Evolutionary conservation across 306 rosid species (phyloP), one percentile per base, ranked within the genome.

Genomic region (Vigna mungo): DNA sequence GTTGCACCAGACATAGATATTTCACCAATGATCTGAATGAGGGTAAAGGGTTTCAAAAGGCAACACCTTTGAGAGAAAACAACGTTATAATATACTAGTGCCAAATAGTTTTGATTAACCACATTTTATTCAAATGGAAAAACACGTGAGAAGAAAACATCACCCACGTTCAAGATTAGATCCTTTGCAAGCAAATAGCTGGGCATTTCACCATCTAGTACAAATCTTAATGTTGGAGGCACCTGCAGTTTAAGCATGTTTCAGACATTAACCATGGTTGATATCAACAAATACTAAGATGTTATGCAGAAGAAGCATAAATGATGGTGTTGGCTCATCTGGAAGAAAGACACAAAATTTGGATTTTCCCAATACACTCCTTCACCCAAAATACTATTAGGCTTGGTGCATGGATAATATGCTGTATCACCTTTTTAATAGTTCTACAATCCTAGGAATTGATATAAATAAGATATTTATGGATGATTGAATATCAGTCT

Each of bases 1-100:
- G 98, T 93, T 46, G 93, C 97, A 75, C 98, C 98, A 78, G 97
- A 79, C 82, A 93, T 85, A 67, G 93, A 87, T 75, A 93, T 93
- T 87, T 93, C 97, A 46, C 98, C 98, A 74, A 93, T 91, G 60
- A 93, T 87, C 98, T 93, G 87, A 68, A 78, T 13, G 43, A 21
- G 32, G 30, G 51, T 34, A n/a, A 72, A 58, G 39, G 68, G 48
- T 77, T 72, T 32, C 65, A 49, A 43, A 74, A 43, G 82, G 55
- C 41, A 59, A 44, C 52, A 75, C 51, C 76, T 53, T 36, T 20
- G 11, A 67, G 6, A 13, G 41, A 76, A 30, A 48, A 74, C 1
- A 49, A 56, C 39, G 69, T 20, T 78, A 53, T 53, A 14, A 62
- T 44, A 9, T 70, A 62, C 36, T 34, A 18, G 7, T n/a, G 58